phyloP scores from a whole-genome alignment of 2,329 filamentous ascomycete genomes.

The Zasmidium citrigriseum region DNA sequence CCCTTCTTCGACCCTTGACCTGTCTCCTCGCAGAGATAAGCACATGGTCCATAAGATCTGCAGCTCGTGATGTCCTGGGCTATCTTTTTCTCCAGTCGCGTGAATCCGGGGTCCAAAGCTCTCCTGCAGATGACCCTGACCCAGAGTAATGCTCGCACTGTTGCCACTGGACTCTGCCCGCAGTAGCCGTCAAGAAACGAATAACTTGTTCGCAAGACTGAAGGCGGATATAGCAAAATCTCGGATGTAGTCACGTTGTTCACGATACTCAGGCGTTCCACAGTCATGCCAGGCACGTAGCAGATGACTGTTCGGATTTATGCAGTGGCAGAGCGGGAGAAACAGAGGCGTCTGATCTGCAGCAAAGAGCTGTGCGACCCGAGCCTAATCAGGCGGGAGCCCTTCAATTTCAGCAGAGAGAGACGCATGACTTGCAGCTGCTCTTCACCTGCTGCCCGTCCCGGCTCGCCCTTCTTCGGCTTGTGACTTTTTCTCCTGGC shows the following conservation, averaged over 20 bases:
- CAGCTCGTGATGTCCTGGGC: background rate
- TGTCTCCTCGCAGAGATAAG: background rate
- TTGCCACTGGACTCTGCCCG: too few relatives aligned
- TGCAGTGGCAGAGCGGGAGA: background rate
- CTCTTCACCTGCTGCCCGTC: too few relatives aligned
- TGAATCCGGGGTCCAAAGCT: background rate
- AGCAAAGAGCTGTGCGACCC: background rate
- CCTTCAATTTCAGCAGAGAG: background rate
- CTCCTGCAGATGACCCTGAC: background rate
- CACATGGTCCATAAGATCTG: background rate
- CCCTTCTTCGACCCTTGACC: background rate
- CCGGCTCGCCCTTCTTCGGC: too few relatives aligned
- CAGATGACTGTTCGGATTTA: background rate
- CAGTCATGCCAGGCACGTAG: background rate
- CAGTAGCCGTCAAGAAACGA: too few relatives aligned
- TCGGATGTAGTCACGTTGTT: too few relatives aligned
- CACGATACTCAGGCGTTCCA: too few relatives aligned
- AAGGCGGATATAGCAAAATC: too few relatives aligned
- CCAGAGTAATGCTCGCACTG: too few relatives aligned
- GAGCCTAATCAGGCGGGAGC: background rate
- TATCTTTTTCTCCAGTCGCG: background rate
- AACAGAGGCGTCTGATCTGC: background rate
- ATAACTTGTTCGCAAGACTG: too few relatives aligned
- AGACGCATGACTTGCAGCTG: background rate
- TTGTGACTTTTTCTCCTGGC: too few relatives aligned